Evolutionary conservation across 495 filamentous ascomycete species (phyloP), one percentile per base, ranked within the genome.

Genomic region (Beverwykella pulmonaria): DNA sequence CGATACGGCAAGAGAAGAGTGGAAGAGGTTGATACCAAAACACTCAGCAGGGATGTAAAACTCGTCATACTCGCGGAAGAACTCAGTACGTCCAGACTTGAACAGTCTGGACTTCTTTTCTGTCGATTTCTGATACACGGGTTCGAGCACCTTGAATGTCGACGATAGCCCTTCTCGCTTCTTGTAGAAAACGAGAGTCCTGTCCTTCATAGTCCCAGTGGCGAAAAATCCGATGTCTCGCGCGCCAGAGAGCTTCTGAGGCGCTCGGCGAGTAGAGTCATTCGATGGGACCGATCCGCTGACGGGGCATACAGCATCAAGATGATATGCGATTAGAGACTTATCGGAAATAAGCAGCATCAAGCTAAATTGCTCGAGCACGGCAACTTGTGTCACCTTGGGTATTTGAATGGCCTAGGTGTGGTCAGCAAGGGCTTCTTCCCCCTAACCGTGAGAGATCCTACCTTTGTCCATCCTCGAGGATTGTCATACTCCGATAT

Each of bases 11-110:
- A 99, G 90, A 58, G 90, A 92, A 0, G 86, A 88, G 76, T 97
- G 91, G 84, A 98, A 98, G 50, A 99, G 85, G 78, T 97, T 97
- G 72, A 99, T 90, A 26, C 89, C 88, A 76, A 89, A 96, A 73
- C 91, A 94, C 74, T 99, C 94, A n/a, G 91, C 87, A 7, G 94
- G 93, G 68, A 99, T 93, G 78, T 97, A 99, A 78, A 99, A 99
- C 59, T 97, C 93, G 78, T 97, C 94, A 72, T 91, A 99, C 71
- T 98, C 94, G 65, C 95, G 88, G 86, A 97, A 98, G 75, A 93
- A 94, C 71, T 98, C 94, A 3, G 94, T 97, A 61, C 84, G 87
- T 14, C 92, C 91, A 26, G 83, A 83, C 36, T 80, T 79, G 30
- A 88, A 89, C 41, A 96, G 80, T 9, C 90, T 85, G 23, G 83